A percentile compares a stretch with the other conserved stretches of the same genome.
phyloP scores from a whole-genome alignment of 345 rosid species.

The Murraya paniculata region DNA sequence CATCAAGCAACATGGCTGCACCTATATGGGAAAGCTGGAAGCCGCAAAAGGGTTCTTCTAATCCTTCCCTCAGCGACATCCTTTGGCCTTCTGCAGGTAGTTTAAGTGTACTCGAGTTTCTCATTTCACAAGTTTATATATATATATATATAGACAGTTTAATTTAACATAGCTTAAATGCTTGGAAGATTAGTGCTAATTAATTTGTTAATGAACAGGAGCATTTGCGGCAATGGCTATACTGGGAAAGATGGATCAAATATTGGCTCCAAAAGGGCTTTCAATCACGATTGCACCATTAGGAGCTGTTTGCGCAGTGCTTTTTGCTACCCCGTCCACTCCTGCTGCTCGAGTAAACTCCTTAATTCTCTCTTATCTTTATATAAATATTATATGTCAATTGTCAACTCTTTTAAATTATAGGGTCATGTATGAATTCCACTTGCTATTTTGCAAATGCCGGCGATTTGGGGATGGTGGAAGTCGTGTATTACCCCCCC shows the following conservation, averaged over 20 bases:
- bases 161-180: background rate
- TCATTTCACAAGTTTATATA: background rate
- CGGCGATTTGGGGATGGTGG: no score
- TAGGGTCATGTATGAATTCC: background rate
- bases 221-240: constrained; percentile 96
- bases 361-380: no score
- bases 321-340: constrained; percentile 71
- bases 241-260: constrained; percentile 81
- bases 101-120: background rate
- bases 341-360: constrained; percentile 72
- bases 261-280: constrained; percentile 66
- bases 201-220: constrained; percentile 38
- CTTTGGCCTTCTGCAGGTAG: constrained; percentile 87
- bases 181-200: background rate
- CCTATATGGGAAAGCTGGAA: constrained; percentile 74
- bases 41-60: constrained; percentile 50
- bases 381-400: no score
- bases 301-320: constrained; percentile 89
- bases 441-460: background rate
- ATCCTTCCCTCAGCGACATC: constrained; percentile 66
- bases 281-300: constrained; percentile 83
- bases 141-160: no score
- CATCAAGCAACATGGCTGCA: constrained; percentile 41
- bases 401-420: no score
- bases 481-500: no score